Evolutionary conservation across 352 stramenopile species (phyloP).

Genomic region (Phytophthora meadii): DNA sequence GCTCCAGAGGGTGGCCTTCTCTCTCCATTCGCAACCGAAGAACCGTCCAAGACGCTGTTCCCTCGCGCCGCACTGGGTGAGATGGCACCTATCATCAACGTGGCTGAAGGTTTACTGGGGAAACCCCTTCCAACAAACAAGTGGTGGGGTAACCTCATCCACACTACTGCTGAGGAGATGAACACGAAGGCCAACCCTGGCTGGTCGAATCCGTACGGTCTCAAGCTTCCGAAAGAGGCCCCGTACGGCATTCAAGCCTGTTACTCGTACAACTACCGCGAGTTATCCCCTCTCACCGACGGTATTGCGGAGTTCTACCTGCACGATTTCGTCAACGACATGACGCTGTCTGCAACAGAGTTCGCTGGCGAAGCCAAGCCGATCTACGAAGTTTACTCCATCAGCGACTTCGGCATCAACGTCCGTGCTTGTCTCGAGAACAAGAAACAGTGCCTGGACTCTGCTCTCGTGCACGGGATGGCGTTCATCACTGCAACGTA

Average conservation of each 20-base stretch:
- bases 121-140: constrained; percentile 76
- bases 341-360: constrained; percentile 67
- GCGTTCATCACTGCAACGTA: constrained; percentile 68
- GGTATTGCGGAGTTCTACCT: constrained; percentile 61
- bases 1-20: constrained; percentile 25
- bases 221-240: constrained; percentile 51
- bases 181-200: constrained; percentile 52
- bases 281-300: constrained; percentile 44
- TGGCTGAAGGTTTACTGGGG: constrained; percentile 44
- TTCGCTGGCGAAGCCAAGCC: constrained; percentile 45
- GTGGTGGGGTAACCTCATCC: constrained; percentile 83
- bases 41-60: constrained; percentile 50
- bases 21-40: constrained; percentile 48
- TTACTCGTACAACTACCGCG: constrained; percentile 69
- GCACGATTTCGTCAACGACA: constrained; percentile 67
- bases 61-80: constrained; percentile 45
- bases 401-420: constrained; percentile 64
- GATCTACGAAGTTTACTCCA: constrained; percentile 65
- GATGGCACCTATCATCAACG: constrained; percentile 65
- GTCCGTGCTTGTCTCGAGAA: constrained; percentile 44
- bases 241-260: constrained; percentile 60
- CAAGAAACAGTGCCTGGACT: constrained; percentile 53
- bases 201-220: constrained; percentile 73
- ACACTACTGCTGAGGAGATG: constrained; percentile 48
- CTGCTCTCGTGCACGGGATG: constrained; percentile 67